Evolutionary conservation across 148 eudicot genomes (phyloP).

Genomic region (Cornus kousa): DNA sequence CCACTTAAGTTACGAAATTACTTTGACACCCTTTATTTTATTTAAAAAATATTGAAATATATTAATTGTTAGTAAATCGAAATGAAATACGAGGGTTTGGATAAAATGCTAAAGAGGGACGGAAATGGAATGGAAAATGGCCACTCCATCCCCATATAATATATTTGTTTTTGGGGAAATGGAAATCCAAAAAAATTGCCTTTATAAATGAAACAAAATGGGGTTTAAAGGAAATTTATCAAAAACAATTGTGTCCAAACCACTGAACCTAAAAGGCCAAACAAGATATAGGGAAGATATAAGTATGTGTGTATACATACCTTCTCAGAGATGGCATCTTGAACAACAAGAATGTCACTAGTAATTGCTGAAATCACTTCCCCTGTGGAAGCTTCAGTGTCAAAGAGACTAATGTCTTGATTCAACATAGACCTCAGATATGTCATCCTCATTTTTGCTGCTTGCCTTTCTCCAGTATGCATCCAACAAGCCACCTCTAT

Average conservation of each 20-base stretch:
- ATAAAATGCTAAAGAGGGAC: too few species aligned
- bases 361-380: constrained; percentile 91
- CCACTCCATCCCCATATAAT: too few species aligned
- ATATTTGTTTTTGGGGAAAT: not conserved
- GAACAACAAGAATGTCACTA: constrained; percentile 76
- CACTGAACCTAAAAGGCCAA: not conserved
- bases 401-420: constrained; percentile 88
- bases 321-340: constrained; percentile 97
- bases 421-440: constrained; percentile 76
- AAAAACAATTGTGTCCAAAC: too few species aligned
- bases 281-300: not conserved
- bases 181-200: not conserved
- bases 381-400: constrained; percentile 85
- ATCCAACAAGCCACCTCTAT: constrained; percentile 95
- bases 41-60: too few species aligned
- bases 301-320: constrained; percentile 19
- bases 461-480: constrained; percentile 95
- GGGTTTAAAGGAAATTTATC: not conserved
- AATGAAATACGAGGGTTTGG: too few species aligned
- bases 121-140: too few species aligned
- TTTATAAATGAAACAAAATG: not conserved
- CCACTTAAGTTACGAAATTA: too few species aligned
- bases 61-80: too few species aligned
- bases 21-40: too few species aligned
- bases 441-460: constrained; percentile 92